Evolutionary conservation across 1,284 basidiomycete genomes (phyloP), one percentile per base, ranked within the genome.

Genomic region (Irpex rosettiformis): DNA sequence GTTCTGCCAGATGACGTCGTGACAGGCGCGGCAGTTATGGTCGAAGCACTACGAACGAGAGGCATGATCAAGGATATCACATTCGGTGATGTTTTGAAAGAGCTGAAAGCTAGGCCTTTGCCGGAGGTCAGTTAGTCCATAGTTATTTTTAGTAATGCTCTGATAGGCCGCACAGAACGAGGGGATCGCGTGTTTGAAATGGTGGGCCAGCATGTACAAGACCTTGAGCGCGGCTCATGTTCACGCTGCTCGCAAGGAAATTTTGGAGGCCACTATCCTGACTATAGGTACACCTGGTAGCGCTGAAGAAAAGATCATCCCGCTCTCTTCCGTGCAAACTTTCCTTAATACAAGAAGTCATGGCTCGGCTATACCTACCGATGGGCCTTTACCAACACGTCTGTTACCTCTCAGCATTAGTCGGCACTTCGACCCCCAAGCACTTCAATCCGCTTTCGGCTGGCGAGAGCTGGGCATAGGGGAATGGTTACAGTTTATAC

Each of bases 41-140:
- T 97, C 18, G 78, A 79, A 28, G 74, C 84, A 5, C 74, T 98
- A 8, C 84, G 87, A 53, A 77, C 78, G 40, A 80, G 88, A 40
- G 82, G 83, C 1, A 76, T 96, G 70, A 80, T 99, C n/a, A 84
- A 83, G 56, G 81, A 89, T n/a, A 89, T 96, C 61, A 84, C 85
- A 0, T 92, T 97, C 67, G 78, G 86, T 18, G 97, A 99, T 69
- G 92, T 98, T 18, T 77, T 98, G 54, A 75, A 79, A 54, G 94
- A 97, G 70, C 79, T 99, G 4, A 81, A 83, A 13, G 73, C 79
- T 2, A 79, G 92, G 11, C 89, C 96, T 1, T 78, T 99, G 18
- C 74, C 78, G 11, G 94, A 98, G 72, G 63, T 63, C 24, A 22
- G 56, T 42, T 3, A 27, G 40, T 16, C 21, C 21, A 33, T 30